Evolutionary conservation across 805 yeast species (phyloP).

Genomic region (Babjeviella inositovora): DNA sequence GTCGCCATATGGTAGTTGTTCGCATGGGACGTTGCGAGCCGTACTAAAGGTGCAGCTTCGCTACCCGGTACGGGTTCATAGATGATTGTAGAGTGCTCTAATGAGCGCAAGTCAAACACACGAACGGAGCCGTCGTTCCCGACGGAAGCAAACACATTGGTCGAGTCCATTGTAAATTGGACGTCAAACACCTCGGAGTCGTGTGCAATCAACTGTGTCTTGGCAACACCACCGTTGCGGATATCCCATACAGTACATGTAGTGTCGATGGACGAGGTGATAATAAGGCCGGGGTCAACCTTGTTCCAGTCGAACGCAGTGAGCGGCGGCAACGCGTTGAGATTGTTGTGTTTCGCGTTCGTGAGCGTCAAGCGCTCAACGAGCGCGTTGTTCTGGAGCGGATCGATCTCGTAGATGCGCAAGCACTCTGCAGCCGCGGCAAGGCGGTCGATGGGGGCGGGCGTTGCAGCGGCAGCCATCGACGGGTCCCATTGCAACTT

Average conservation of each 20-base stretch:
- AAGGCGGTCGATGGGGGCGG: slow-evolving; percentile 20
- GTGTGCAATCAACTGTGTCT: slow-evolving; percentile 91
- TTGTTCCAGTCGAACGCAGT: slow-evolving; percentile 91
- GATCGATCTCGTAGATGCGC: slow-evolving; percentile 40
- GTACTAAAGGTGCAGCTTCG: slow-evolving; percentile 43
- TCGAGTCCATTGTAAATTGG: slow-evolving; percentile 57
- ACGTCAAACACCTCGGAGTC: slow-evolving; percentile 93
- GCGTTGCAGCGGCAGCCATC: slow-evolving; percentile 8
- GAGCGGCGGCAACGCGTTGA: slow-evolving; percentile 62
- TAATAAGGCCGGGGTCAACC: slow-evolving; percentile 48
- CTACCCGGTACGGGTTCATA: slow-evolving; percentile 43
- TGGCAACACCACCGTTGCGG: slow-evolving; percentile 46
- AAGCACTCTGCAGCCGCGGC: slow-evolving; percentile 64
- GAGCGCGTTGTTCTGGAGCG: slow-evolving; percentile 7
- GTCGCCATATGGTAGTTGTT: slow-evolving; percentile 81
- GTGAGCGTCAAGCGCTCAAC: slow-evolving; percentile 22
- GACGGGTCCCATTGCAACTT: slow-evolving; percentile 60
- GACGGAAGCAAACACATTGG: slow-evolving; percentile 75
- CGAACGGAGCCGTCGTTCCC: slow-evolving; percentile 94
- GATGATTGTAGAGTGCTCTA: slow-evolving; percentile 89
- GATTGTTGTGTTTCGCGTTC: slow-evolving; percentile 22
- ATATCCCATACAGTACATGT: slow-evolving; percentile 97
- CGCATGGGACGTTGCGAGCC: slow-evolving; percentile 62
- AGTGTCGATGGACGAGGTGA: slow-evolving; percentile 85
- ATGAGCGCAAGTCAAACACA: slow-evolving; percentile 74